Evolutionary conservation across 2,329 filamentous ascomycete genomes (phyloP).

Genomic region (Epichloe sylvatica): DNA sequence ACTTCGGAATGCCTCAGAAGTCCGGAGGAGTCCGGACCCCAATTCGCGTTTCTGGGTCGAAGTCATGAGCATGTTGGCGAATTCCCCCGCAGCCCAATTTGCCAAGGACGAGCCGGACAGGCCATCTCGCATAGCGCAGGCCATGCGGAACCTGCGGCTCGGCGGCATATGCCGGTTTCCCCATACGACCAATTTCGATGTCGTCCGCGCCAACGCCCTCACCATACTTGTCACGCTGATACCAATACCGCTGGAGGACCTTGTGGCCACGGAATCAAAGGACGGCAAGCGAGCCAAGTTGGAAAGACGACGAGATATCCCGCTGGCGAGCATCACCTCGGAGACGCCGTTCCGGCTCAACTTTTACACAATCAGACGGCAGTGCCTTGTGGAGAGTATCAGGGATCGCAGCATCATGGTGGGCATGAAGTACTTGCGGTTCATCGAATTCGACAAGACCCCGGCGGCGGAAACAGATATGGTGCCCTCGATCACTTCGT

Average conservation of each 20-base stretch:
- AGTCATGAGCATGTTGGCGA: constrained; percentile 4
- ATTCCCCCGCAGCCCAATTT: constrained; percentile 1
- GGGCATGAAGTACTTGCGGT: constrained; percentile 5
- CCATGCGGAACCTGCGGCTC: constrained; percentile 4
- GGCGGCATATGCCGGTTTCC: constrained; percentile 4
- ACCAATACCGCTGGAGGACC: constrained; percentile 5
- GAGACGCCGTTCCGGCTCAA: constrained; percentile 4
- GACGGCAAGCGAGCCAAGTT: constrained; percentile 1
- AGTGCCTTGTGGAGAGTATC: constrained; percentile 1
- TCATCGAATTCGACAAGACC: constrained; percentile 4
- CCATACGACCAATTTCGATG: constrained; percentile 6
- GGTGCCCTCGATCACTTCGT: background rate
- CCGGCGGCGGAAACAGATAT: background rate
- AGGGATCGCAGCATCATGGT: background rate
- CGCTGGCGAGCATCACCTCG: background rate
- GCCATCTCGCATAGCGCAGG: constrained; percentile 3
- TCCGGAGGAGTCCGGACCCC: background rate
- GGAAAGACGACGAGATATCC: constrained; percentile 1
- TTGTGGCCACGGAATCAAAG: background rate
- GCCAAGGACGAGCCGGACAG: constrained; percentile 1
- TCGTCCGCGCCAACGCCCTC: constrained; percentile 6
- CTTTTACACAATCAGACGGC: constrained; percentile 5
- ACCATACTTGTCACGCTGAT: constrained; percentile 5
- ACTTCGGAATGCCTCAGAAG: background rate
- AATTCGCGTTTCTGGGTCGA: constrained; percentile 1